Conservation (phyloP, 257 asterid species). For the Nicotiana sylvestris region DNA sequence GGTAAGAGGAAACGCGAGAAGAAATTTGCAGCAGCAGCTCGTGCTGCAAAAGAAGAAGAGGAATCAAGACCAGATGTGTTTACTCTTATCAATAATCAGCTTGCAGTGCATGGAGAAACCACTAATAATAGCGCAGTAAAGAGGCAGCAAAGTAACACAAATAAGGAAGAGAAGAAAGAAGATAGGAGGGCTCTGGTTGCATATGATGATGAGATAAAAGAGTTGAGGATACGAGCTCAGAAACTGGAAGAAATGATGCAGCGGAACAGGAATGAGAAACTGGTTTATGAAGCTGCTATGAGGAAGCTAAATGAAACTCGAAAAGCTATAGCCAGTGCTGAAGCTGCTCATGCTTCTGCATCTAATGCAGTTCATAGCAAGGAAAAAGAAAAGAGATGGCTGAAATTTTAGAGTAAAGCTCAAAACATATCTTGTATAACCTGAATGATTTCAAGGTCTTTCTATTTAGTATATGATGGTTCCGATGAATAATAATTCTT, state of each 20-base stretch:
- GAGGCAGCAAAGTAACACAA: constrained; percentile 38
- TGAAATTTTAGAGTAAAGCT: constrained; percentile 51
- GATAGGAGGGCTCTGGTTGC: constrained; percentile 65
- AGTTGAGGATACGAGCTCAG: constrained; percentile 47
- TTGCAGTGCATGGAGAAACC: constrained; percentile 52
- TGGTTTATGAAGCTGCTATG: constrained; percentile 76
- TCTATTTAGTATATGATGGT: background rate
- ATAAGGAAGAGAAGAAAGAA: constrained; percentile 50
- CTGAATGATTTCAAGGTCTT: background rate
- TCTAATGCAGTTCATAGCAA: constrained; percentile 67
- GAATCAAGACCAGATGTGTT: constrained; percentile 64
- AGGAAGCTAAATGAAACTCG: constrained; percentile 77
- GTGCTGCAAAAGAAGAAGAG: constrained; percentile 73
- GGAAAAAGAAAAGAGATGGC: constrained; percentile 94
- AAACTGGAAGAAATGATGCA: constrained; percentile 85
- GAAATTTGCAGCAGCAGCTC: constrained; percentile 67
- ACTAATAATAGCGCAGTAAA: constrained; percentile 29
- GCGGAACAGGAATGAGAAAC: constrained; percentile 76
- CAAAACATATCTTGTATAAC: background rate
- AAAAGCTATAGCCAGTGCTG: constrained; percentile 69
- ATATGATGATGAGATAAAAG: constrained; percentile 70
- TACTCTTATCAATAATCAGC: constrained; percentile 72
- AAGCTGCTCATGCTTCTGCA: constrained; percentile 73
- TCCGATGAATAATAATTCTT: background rate
- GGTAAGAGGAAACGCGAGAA: constrained; percentile 85